Percentiles rank a stretch among this genome's conserved stretches.
phyloP scores from a whole-genome alignment of 2,329 filamentous ascomycete species.

The Trichoderma oligosporum region DNA sequence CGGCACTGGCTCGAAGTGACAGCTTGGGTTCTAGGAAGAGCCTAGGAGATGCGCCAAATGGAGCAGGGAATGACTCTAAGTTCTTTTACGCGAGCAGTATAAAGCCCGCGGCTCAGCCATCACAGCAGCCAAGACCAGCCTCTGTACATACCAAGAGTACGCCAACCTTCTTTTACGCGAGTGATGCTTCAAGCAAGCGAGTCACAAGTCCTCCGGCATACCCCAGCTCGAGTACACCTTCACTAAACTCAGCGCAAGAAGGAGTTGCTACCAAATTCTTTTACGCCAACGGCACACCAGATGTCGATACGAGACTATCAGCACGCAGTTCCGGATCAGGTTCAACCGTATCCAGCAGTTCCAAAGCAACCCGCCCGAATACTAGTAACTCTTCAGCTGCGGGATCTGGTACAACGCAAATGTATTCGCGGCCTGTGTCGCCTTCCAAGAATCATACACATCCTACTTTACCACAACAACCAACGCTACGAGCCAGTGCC shows the following conservation, averaged over 20 bases:
- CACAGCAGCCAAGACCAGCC: conserved; percentile 39
- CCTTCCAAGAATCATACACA: conserved; percentile 42
- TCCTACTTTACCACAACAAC: conserved; percentile 23
- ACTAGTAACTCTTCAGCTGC: conserved; percentile 30
- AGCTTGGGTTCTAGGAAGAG: conserved; percentile 4
- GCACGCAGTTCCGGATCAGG: conserved; percentile 39
- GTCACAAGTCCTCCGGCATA: conserved; percentile 30
- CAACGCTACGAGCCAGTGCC: conserved; percentile 22
- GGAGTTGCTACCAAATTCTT: conserved; percentile 62
- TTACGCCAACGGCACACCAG: conserved; percentile 65
- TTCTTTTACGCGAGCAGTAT: conserved; percentile 93
- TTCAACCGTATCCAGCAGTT: conserved; percentile 45
- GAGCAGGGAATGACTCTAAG: conserved; percentile 45
- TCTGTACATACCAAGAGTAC: conserved; percentile 43
- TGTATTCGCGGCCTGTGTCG: conserved; percentile 46
- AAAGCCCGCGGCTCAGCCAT: conserved; percentile 41
- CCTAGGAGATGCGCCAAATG: conserved; percentile 29
- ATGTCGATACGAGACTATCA: conserved; percentile 38
- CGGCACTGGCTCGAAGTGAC: conserved; percentile 29
- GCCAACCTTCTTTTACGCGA: conserved; percentile 56
- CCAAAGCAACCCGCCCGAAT: conserved; percentile 43
- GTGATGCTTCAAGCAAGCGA: conserved; percentile 43
- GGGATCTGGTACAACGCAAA: conserved; percentile 19
- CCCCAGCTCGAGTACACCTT: conserved; percentile 34
- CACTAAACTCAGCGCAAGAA: conserved; percentile 37